Base-by-base conservation (phyloP, 345 rosid species). In the Conringia planisiliqua region DNA sequence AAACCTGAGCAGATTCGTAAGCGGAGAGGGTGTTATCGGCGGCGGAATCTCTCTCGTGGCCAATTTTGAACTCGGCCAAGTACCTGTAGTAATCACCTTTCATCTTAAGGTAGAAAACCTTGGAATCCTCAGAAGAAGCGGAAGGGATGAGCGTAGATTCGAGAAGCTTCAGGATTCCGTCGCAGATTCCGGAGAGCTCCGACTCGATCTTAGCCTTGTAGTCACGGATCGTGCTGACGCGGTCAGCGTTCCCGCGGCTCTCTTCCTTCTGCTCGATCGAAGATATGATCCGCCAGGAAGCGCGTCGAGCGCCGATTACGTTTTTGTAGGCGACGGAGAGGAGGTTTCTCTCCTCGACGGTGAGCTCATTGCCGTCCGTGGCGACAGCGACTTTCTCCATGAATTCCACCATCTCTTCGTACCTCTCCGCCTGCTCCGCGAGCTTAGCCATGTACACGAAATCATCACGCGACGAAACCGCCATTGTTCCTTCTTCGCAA, bases 351-450 rank as follows among this genome's bases (percentile, higher is more conserved):
- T 91, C 30, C 80, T 93, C 98, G 0, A 93, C 87, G 35, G 88
- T 81, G 75, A 93, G 93, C 72, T 89, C 98, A 67, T 88, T 93
- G 24, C 80, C 75, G 11, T 86, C 90, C 0, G 69, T 84, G 56
- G 91, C 40, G 71, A 89, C 82, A 29, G 96, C 82, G 51, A 93
- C 96, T 58, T 89, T 91, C 77, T 93, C 96, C 97, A 90, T 93
- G 82, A 83, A 93, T 82, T 90, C 96, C 3, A 93, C 98, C 98
- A 93, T 93, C 73, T 93, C 98, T 82, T 93, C 96, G 80, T 93
- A 90, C 22, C 97, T 88, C 84, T 94, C 97, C n/a, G 97, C 98
- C 74, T 91, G 97, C 85, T 94, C 96, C 9, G 98, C 96, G 16
- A 94, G 96, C 84, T 94, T 94, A 4, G 97, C 95, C 98, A 94